Base-by-base conservation (phyloP, 208 protist species). In the Trypanosoma conorhini region DNA sequence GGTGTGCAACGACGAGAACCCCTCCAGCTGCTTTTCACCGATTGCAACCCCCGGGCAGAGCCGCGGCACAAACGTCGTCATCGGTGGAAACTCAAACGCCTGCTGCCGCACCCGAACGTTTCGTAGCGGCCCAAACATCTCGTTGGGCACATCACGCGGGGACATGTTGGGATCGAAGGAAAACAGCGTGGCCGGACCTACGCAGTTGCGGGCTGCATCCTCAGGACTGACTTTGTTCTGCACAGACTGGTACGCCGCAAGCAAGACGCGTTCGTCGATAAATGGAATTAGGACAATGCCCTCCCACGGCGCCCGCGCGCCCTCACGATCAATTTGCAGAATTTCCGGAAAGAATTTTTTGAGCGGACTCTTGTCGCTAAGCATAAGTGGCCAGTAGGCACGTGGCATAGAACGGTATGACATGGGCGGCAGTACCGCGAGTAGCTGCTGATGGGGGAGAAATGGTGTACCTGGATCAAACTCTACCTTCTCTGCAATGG, bases 391-490 rank as follows among this genome's bases (percentile, higher is more conserved):
- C 88, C 89, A 95, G 81, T 95, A 97, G 51, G 89, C 88, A 65
- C 82, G 82, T 17, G 93, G 91, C 59, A 97, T 88, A 51, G 79
- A 94, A 62, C 88, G 80, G 81, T 96, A 96, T 31, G 91, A 96
- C 86, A 93, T 89, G 17, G 95, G 88, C 40, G 98, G 98, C n/a
- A 99, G 77, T 52, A 99, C 99, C 38, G 95, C 91, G 61, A 99
- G 91, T 44, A 99, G 90, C 91, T 99, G 99, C 79, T 97, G 89
- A 70, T 96, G 91, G 0, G 91, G 93, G 9, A 92, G 70, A 76
- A 97, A 96, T 26, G 91, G 91, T 81, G 85, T 74, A 62, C 89
- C 91, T 0, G 77, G 59, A 19, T 88, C 79, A 72, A 97, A 96
- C 17, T 79, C 60, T 0, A 93, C 79, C 17, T 68, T 59, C 7